These are phyloP conservation scores for Schizochytrium sp. DNA, from an alignment of 108 stramenopile genomes.

Conservation along the genomic window DNA sequence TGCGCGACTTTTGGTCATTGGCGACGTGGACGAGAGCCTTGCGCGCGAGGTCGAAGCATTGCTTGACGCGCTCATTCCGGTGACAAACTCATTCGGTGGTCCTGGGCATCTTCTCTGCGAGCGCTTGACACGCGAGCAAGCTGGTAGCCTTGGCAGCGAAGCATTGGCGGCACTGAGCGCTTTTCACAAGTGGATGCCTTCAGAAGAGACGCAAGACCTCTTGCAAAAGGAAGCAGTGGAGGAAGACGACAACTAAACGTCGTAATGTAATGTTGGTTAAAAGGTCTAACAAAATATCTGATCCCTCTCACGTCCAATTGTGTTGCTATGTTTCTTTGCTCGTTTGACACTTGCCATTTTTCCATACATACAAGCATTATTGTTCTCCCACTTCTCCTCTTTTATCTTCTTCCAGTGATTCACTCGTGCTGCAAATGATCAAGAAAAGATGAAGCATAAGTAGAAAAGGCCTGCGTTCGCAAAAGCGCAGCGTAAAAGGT, in stretches of 20 bases:
- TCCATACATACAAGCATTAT: too few species aligned
- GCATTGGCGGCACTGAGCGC: not conserved
- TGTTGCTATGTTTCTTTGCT: too few species aligned
- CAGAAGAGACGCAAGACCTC: not conserved
- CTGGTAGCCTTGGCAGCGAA: not conserved
- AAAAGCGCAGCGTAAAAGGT: not conserved
- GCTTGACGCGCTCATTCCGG: not conserved
- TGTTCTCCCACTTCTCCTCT: too few species aligned
- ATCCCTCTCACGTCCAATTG: too few species aligned
- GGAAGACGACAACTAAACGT: too few species aligned
- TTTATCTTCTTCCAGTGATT: not conserved
- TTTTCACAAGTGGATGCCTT: not conserved
- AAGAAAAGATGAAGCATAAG: not conserved
- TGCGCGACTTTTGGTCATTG: not conserved
- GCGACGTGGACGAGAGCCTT: not conserved
- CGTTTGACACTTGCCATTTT: too few species aligned
- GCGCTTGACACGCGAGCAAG: not conserved
- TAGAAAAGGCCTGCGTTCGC: constrained; percentile 1
- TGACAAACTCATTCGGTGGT: not conserved
- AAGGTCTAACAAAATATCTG: too few species aligned
- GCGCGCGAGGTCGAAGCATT: not conserved
- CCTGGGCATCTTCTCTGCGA: not conserved
- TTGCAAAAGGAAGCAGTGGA: not conserved
- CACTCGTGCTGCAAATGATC: not conserved
- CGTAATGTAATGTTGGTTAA: too few species aligned